Evolutionary conservation across 108 stramenopile species (phyloP).

Genomic region (Stephanodiscus triporus): DNA sequence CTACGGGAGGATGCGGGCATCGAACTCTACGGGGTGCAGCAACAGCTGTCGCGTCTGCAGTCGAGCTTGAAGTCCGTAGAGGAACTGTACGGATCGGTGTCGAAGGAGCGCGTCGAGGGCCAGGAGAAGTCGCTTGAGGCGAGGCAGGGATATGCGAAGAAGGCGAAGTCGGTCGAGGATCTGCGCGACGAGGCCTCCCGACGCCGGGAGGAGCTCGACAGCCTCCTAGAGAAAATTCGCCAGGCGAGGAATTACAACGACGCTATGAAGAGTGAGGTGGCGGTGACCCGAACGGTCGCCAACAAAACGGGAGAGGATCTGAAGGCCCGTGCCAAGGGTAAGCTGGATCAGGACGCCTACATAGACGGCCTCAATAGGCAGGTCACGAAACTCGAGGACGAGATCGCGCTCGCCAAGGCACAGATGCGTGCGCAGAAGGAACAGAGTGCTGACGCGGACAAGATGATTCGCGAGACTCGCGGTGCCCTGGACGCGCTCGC

Average conservation of each 20-base stretch:
- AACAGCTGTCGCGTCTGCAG: slow-evolving; percentile 81
- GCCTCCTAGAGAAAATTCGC: slow-evolving; percentile 58
- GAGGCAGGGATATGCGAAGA: slow-evolving; percentile 35
- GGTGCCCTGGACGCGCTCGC: slow-evolving; percentile 71
- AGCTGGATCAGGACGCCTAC: slow-evolving; percentile 74
- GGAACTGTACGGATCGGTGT: slow-evolving; percentile 44
- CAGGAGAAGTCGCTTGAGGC: slow-evolving; percentile 53
- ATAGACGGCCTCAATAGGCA: slow-evolving; percentile 75
- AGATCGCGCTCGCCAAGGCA: slow-evolving; percentile 60
- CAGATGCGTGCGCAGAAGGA: slow-evolving; percentile 57
- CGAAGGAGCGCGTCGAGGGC: slow-evolving; percentile 46
- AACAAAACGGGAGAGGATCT: slow-evolving; percentile 83
- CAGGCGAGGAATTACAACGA: slow-evolving; percentile 83
- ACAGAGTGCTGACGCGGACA: slow-evolving; percentile 67
- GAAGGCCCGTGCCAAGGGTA: slow-evolving; percentile 65
- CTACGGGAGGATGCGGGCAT: slow-evolving; percentile 73
- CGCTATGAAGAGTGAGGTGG: slow-evolving; percentile 81
- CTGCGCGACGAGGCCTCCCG: slow-evolving; percentile 34
- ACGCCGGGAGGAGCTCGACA: slow-evolving; percentile 57
- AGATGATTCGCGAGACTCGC: slow-evolving; percentile 72
- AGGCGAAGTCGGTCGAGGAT: slow-evolving; percentile 12
- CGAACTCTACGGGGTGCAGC: slow-evolving; percentile 80
- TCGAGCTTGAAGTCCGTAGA: slow-evolving; percentile 61
- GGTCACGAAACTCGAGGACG: slow-evolving; percentile 60
- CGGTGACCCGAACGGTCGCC: slow-evolving; percentile 71